Base-by-base conservation (phyloP, 1,284 basidiomycete species). In the Malassezia slooffiae region DNA sequence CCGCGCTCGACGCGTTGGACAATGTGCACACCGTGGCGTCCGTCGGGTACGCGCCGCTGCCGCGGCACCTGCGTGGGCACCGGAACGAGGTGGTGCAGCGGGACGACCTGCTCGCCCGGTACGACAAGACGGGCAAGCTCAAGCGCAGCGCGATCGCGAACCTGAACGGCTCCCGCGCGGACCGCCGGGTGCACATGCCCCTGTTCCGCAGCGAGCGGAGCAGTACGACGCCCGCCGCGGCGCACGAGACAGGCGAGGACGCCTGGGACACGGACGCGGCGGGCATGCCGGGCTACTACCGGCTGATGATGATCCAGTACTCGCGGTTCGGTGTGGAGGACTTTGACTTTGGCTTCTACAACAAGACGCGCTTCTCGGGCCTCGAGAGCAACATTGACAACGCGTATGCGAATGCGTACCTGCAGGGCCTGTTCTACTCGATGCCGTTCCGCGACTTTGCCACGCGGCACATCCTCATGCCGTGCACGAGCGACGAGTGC, bases 261-360 rank as follows among this genome's bases (percentile, higher is more conserved):
- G 22, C 38, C 13, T 44, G 28, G 39, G 33, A 38, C 9, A 11
- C 34, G 2, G 27, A 42, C 15, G 23, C 15, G 17, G 23, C 5
- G 22, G 42, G 35, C 12, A 79, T 91, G 47, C 88, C 90, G 0
- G 80, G 78, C 47, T 79, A 82, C 54, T 99, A 93, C 70, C 79
- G 84, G 33, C 82, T 83, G 62, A 88, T 95, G 30, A 88, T 93
- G 70, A 97, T 99, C 63, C 88, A 93, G 71, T 97, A 97, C 70
- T 91, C 87, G 35, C 88, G 88, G 60, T 99, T 97, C 58, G 91
- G 91, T n/a, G 85, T 96, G 20, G 91, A 91, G 68, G 91, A 99
- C 71, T 99, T 99, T 64, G 93, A 99, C 70, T 99, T 97, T 65
- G 90, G 78, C 26, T 62, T 55, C 42, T 67, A 66, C 59, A 66